phyloP scores from a whole-genome alignment of 345 rosid genomes.

The Eucalyptus melliodora region DNA sequence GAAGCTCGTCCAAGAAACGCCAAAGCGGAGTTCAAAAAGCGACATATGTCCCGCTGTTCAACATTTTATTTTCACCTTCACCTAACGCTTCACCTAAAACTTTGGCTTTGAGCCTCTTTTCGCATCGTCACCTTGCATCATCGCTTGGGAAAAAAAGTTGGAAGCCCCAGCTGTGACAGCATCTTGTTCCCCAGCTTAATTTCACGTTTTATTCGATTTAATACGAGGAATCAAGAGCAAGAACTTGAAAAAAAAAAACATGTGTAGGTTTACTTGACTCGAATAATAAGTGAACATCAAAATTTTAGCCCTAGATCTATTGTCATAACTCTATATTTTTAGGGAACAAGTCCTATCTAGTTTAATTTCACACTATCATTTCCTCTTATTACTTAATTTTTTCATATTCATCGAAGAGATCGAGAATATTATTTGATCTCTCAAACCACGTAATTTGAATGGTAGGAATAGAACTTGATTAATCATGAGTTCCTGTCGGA shows the following conservation, averaged over 20 bases:
- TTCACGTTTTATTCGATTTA: background rate
- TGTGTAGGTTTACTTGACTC: background rate
- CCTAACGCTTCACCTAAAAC: slow-evolving; percentile 1
- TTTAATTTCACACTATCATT: rapidly evolving
- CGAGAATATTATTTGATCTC: background rate
- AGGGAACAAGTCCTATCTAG: background rate
- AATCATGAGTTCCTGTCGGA: background rate
- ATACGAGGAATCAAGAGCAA: background rate
- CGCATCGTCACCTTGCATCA: background rate
- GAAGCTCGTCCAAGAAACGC: background rate
- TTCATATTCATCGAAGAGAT: background rate
- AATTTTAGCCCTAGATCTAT: background rate
- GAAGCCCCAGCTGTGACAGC: background rate
- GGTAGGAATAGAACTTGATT: background rate
- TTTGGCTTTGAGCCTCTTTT: slow-evolving; percentile 6
- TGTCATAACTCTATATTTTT: background rate
- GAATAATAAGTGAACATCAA: background rate
- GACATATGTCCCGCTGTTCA: slow-evolving; percentile 15
- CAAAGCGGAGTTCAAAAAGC: background rate
- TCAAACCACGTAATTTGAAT: background rate
- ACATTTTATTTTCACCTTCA: background rate
- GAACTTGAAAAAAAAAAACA: background rate
- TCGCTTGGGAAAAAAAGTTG: background rate
- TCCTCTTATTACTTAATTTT: background rate
- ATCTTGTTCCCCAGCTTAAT: background rate